Evolutionary conservation across 768 basidiomycete genomes (phyloP).

Genomic region (Hericium coralloides): DNA sequence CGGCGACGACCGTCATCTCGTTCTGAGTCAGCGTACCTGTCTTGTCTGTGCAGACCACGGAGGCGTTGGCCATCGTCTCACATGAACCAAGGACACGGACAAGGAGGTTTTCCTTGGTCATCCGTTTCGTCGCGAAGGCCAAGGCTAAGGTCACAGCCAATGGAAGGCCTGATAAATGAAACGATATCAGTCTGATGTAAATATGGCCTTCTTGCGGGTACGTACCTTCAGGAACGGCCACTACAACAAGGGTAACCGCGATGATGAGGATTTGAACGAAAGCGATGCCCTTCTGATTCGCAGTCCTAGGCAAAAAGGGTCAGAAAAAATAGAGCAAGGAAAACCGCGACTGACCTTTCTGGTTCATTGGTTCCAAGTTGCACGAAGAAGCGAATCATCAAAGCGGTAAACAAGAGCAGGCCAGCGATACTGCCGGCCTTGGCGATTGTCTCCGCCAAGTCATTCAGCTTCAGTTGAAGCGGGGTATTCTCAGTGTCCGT

Average conservation of each 20-base stretch:
- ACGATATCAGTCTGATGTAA: constrained; percentile 6
- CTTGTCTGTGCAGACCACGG: constrained; percentile 93
- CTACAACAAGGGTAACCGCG: constrained; percentile 83
- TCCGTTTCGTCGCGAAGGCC: constrained; percentile 96
- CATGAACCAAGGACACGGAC: constrained; percentile 95
- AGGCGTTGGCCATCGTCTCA: constrained; percentile 98
- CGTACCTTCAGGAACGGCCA: constrained; percentile 78
- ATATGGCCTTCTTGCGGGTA: constrained; percentile 4
- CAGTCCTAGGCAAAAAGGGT: constrained; percentile 31
- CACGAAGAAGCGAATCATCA: constrained; percentile 95
- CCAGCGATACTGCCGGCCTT: constrained; percentile 83
- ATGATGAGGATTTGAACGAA: constrained; percentile 95
- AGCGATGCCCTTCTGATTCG: constrained; percentile 78
- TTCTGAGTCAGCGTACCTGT: constrained; percentile 96
- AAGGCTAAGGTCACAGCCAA: constrained; percentile 94
- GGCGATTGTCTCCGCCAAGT: constrained; percentile 91
- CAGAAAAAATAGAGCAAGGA: neutral
- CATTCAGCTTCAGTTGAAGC: constrained; percentile 87
- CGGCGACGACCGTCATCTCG: constrained; percentile 92
- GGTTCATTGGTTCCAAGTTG: constrained; percentile 62
- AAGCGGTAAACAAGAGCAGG: constrained; percentile 65
- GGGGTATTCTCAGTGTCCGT: constrained; percentile 87
- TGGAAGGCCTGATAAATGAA: constrained; percentile 56
- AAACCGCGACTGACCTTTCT: constrained; percentile 29
- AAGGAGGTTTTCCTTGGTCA: constrained; percentile 91